Base-by-base conservation (phyloP, 2,329 filamentous ascomycete genomes). In the Colletotrichum orchidophilum region DNA sequence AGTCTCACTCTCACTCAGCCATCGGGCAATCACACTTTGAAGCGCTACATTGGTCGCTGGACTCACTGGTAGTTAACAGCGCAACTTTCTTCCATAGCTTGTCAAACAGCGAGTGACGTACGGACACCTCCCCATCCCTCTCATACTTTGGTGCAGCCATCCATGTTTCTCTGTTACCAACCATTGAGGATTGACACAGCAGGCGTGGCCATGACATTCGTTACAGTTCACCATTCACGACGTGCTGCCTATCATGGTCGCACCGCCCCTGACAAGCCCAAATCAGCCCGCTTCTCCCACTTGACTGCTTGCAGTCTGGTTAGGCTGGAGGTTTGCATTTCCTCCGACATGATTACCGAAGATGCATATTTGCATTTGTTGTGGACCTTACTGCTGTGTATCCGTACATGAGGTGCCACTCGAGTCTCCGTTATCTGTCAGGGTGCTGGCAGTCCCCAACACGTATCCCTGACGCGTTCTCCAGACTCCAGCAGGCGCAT, bases 301-400 rank as follows among this genome's bases (percentile, higher is more conserved):
- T 18, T 27, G 21, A 24, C 60, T 29, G 24, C 15, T 21, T 63
- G 49, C 29, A n/a, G 46, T n/a, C 11, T 2, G n/a, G 13, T 18
- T 27, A 24, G 31, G 15, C 5, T 63, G 31, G 46, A 26, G 31
- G 13, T 50, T 26, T 42, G 55, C 26, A 42, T 52, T 53, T 60
- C 55, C 35, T 61, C 49, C 63, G 49, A 46, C 39, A 3, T 58
- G 62, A 65, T 58, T 49, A 35, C 39, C 53, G 27, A 59, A 33
- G 27, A 35, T 39, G 42, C 55, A 53, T 42, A 26, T 29, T 24
- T 61, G 42, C 18, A 39, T 21, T 21, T 15, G 58, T 21, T 46
- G 21, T 31, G 58, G 27, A 5, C 27, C 42, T 39, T 33, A 26
- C n/a, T 21, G 39, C 0, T 46, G 11, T n/a, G 39, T 46, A 46